Base-by-base conservation (phyloP, 208 protist genomes). In the Leishmania guyanensis region DNA sequence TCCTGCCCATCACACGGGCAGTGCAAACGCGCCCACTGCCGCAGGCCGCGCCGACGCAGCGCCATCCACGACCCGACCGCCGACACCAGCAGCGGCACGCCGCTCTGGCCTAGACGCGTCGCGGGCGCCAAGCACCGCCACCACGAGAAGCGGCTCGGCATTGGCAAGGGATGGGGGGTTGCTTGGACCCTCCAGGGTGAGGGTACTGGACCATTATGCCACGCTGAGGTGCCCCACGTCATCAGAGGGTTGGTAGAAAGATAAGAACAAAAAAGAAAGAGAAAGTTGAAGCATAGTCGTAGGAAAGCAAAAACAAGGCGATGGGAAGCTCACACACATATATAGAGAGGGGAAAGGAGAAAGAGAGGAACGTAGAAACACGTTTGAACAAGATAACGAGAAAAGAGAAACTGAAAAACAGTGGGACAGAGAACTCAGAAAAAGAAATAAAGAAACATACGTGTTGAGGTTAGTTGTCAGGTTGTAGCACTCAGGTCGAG, bases 271-370 rank as follows among this genome's bases (percentile, higher is more conserved):
- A 46, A 70, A 36, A 46, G 16, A 36, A 75, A 43, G 51, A 1
- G 6, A 75, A 82, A 86, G 78, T 72, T 75, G 72, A 72, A 60
- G 68, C 36, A 74, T 68, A 43, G 36, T 56, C 68, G 79, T 29
- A 78, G 56, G 46, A 79, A n/a, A 73, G 20, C 68, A 73, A 26
- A 73, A 46, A 26, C 8, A 74, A 58, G 17, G 36, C 2, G 48
- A 77, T 78, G 80, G 60, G 33, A 10, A 51, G 36, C 65, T 82
- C 46, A 65, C 78, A 75, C 81, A 75, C 71, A 46, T 50, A 36
- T 26, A 39, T 39, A 56, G 46, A 72, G 73, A 65, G 36, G 51
- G 64, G 53, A 72, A 68, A 65, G 20, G n/a, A 66, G 36, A 62
- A 69, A 17, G 64, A 70, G 58, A 72, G n/a, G 0, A 54, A 36